Conservation (phyloP, 768 basidiomycete genomes). For the Pseudohyphozyma bogoriensis region DNA sequence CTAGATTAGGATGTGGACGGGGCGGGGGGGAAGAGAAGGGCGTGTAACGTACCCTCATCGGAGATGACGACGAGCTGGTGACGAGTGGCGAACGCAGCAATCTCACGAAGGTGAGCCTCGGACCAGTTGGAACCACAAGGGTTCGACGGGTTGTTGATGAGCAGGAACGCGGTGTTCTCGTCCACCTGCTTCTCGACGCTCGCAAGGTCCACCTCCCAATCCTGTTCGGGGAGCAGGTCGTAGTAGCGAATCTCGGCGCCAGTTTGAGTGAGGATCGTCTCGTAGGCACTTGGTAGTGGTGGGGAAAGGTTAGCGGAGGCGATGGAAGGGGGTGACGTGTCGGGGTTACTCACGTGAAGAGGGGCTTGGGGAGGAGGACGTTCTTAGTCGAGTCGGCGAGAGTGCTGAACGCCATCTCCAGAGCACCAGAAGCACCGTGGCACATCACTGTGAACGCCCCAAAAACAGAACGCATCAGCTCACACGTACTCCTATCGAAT, state of each 20-base stretch:
- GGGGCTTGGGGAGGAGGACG: slow-evolving; percentile 38
- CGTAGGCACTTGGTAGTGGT: too few species aligned
- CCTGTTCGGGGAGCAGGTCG: slow-evolving; percentile 36
- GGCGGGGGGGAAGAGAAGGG: too few species aligned
- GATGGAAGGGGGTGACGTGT: too few species aligned
- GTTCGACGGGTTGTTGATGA: slow-evolving; percentile 38
- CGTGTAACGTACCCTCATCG: slow-evolving; percentile 31
- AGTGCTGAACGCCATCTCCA: slow-evolving; percentile 36
- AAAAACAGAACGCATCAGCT: too few species aligned
- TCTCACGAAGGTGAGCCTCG: slow-evolving; percentile 31
- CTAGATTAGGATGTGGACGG: neutral
- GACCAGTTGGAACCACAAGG: slow-evolving; percentile 40
- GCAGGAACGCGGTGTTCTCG: slow-evolving; percentile 36
- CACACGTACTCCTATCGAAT: too few species aligned
- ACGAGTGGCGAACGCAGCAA: slow-evolving; percentile 35
- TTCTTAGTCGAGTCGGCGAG: slow-evolving; percentile 33
- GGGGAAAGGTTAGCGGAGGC: too few species aligned
- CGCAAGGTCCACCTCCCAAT: slow-evolving; percentile 38
- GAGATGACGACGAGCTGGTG: slow-evolving; percentile 37
- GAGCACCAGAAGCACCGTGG: slow-evolving; percentile 38
- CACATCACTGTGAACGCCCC: too few species aligned
- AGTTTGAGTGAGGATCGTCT: slow-evolving; percentile 33
- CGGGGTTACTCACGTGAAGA: too few species aligned
- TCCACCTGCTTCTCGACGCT: slow-evolving; percentile 36
- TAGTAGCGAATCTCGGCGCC: slow-evolving; percentile 38